Conservation (phyloP, 1,139 yeast genomes). For the Suzukiozyma palmioleophila region DNA sequence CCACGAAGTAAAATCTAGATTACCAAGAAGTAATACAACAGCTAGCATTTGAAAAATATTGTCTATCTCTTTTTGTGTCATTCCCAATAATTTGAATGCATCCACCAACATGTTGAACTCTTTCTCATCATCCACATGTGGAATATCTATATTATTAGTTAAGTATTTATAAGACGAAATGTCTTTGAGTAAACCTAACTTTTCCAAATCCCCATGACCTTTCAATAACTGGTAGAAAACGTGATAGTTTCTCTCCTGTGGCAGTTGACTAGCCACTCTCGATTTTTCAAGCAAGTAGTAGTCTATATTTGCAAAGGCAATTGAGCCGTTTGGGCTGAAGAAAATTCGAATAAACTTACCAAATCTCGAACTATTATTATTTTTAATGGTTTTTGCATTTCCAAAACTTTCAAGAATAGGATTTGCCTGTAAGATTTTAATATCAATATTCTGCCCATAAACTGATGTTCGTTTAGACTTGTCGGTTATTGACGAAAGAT, state of each 20-base stretch:
- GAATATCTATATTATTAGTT: conserved; percentile 48
- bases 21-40: conserved; percentile 79
- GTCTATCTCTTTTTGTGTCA: conserved; percentile 49
- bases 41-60: conserved; percentile 69
- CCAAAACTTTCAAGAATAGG: conserved; percentile 97
- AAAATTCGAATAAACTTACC: conserved; percentile 93
- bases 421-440: conserved; percentile 86
- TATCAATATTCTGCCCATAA: conserved; percentile 51
- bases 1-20: conserved; percentile 67
- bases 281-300: conserved; percentile 94
- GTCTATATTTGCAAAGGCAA: conserved; percentile 88
- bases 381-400: conserved; percentile 92
- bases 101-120: conserved; percentile 59
- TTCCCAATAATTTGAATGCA: conserved; percentile 75
- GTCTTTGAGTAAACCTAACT: conserved; percentile 45
- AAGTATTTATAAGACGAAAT: conserved; percentile 55
- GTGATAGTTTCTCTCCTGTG: conserved; percentile 84
- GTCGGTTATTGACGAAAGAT: conserved; percentile 70
- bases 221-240: conserved; percentile 81
- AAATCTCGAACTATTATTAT: conserved; percentile 92
- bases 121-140: conserved; percentile 69
- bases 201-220: conserved; percentile 56
- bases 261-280: conserved; percentile 78
- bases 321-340: conserved; percentile 59
- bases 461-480: conserved; percentile 11